A percentile compares a stretch with the other conserved stretches of the same genome.
Evolutionary conservation across 768 basidiomycete species (phyloP).

Genomic region (Suillus sp.): DNA sequence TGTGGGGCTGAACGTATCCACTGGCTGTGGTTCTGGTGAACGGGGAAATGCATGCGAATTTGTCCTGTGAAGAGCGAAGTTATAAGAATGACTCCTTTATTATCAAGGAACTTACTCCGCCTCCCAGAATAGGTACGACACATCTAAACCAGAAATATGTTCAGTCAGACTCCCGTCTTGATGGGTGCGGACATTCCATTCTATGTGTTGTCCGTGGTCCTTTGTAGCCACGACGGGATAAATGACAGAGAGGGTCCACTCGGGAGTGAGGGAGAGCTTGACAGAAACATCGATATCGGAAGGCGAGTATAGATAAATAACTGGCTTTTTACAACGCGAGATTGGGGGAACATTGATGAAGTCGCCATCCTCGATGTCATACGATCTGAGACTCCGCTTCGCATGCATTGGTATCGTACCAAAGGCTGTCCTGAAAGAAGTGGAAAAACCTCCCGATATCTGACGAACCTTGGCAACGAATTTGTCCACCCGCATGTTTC

Average conservation of each 20-base stretch:
- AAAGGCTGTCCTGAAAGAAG: no score
- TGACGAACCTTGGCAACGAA: no score
- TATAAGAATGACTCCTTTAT: not conserved
- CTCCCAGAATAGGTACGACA: not conserved
- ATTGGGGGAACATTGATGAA: no score
- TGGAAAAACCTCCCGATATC: no score
- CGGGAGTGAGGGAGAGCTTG: not conserved
- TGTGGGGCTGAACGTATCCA: not conserved
- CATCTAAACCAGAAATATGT: not conserved
- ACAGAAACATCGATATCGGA: constrained; percentile 6
- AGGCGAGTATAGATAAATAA: not conserved
- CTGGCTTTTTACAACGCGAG: not conserved
- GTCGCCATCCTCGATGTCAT: no score
- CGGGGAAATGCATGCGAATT: not conserved
- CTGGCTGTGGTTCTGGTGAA: not conserved
- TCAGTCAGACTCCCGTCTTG: not conserved
- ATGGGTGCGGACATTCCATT: constrained; percentile 1
- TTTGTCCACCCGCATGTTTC: no score
- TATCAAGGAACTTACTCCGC: not conserved
- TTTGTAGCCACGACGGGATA: not conserved
- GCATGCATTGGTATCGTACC: no score
- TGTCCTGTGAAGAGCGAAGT: not conserved
- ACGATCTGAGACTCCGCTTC: no score
- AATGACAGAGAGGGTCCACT: constrained; percentile 3
- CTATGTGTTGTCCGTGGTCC: not conserved